phyloP scores from a whole-genome alignment of 805 yeast genomes.

The Teunomyces funiuensis region DNA sequence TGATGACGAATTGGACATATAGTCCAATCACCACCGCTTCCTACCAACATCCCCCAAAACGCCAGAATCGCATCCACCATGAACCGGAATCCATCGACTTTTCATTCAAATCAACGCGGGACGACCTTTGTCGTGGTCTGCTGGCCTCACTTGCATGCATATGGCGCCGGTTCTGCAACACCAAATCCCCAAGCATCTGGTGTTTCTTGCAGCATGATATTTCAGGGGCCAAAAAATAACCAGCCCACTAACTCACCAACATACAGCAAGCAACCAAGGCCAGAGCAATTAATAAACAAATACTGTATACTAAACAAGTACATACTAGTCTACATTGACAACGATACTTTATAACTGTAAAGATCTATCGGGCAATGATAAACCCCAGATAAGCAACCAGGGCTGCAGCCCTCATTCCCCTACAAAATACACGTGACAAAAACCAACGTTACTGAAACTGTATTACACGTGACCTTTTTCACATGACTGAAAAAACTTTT shows the following conservation, averaged over 20 bases:
- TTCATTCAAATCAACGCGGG: too few relatives aligned
- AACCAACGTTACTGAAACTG: neutral
- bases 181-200: constrained; percentile 8
- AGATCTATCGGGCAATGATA: too few relatives aligned
- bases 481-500: neutral
- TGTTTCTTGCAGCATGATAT: neutral
- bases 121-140: too few relatives aligned
- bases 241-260: too few relatives aligned
- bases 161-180: constrained; percentile 9
- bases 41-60: neutral
- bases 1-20: constrained; percentile 28
- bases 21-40: neutral
- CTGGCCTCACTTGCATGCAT: neutral
- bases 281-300: too few relatives aligned
- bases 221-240: too few relatives aligned
- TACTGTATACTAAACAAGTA: too few relatives aligned
- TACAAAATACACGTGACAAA: neutral
- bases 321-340: too few relatives aligned
- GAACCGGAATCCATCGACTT: too few relatives aligned
- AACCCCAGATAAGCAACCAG: too few relatives aligned
- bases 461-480: neutral
- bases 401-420: constrained; percentile 2
- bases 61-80: neutral
- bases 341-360: too few relatives aligned
- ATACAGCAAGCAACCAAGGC: too few relatives aligned